Evolutionary conservation across 257 asterid species (phyloP).

Genomic region (Knoxia roxburghii): DNA sequence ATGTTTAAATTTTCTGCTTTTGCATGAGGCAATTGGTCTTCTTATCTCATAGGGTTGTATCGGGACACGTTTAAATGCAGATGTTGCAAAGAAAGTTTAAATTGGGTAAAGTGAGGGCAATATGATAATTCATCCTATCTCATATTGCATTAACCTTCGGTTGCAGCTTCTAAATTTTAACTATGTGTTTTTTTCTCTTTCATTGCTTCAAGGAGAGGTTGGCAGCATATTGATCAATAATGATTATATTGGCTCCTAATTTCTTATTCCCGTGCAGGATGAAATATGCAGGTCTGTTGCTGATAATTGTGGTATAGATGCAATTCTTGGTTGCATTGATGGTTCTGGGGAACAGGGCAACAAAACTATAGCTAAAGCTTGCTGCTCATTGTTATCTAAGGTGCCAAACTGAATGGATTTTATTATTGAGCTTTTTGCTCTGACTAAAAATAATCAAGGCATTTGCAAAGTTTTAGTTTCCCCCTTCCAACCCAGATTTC

Average conservation of each 20-base stretch:
- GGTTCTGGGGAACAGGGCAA: conserved; percentile 67
- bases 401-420: conserved; percentile 32
- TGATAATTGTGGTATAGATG: conserved; percentile 71
- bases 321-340: conserved; percentile 58
- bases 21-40: background rate
- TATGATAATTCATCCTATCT: background rate
- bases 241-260: conserved; percentile 2
- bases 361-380: conserved; percentile 53
- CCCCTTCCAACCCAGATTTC: background rate
- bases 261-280: conserved; percentile 48
- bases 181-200: background rate
- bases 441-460: background rate
- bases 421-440: background rate
- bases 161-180: too few relatives aligned
- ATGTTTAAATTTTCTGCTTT: background rate
- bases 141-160: background rate
- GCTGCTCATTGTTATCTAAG: conserved; percentile 80
- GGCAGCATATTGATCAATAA: background rate
- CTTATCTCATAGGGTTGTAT: background rate
- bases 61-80: background rate
- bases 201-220: background rate
- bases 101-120: background rate
- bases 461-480: background rate
- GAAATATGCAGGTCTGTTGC: conserved; percentile 89
- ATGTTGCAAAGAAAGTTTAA: background rate